A percentile compares a stretch with the other conserved stretches of the same genome.
Evolutionary conservation across 768 basidiomycete species (phyloP).

Genomic region (Dictyophora rubrovolvata): DNA sequence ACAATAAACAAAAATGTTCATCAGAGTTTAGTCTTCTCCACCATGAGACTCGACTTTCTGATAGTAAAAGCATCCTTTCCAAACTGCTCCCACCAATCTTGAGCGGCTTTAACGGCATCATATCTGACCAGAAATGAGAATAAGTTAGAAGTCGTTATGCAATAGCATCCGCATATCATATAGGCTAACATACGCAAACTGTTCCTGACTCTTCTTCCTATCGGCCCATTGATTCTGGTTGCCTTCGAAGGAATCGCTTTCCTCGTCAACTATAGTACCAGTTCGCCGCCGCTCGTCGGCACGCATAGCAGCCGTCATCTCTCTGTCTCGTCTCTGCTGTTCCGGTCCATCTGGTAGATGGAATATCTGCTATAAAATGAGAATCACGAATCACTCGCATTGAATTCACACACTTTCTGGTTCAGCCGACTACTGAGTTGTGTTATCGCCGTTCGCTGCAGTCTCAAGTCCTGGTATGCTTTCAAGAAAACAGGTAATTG

Average conservation of each 20-base stretch:
- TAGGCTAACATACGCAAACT: slow-evolving; percentile 26
- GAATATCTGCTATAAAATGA: slow-evolving; percentile 27
- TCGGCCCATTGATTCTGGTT: slow-evolving; percentile 54
- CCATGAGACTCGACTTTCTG: background rate
- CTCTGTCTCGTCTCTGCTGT: slow-evolving; percentile 39
- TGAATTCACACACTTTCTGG: slow-evolving; percentile 18
- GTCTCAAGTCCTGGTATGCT: slow-evolving; percentile 44
- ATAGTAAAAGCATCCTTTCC: slow-evolving; percentile 4
- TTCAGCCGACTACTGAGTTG: slow-evolving; percentile 42
- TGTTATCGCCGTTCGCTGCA: slow-evolving; percentile 36
- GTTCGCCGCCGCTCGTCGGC: slow-evolving; percentile 3
- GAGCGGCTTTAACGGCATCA: slow-evolving; percentile 11
- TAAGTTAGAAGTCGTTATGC: background rate
- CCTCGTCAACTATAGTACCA: background rate
- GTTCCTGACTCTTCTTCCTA: slow-evolving; percentile 32
- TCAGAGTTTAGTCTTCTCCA: too few relatives aligned
- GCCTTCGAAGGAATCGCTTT: slow-evolving; percentile 18
- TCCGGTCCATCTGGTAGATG: slow-evolving; percentile 46
- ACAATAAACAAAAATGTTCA: too few relatives aligned
- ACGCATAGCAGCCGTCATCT: slow-evolving; percentile 41
- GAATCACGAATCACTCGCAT: background rate
- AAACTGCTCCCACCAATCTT: slow-evolving; percentile 9
- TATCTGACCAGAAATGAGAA: slow-evolving; percentile 1
- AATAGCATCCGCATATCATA: too few relatives aligned
- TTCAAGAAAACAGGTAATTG: slow-evolving; percentile 38